These are phyloP conservation scores for Scenedesmus sp. DNA, from an alignment of 163 green algal genomes.

Conservation along the genomic window DNA sequence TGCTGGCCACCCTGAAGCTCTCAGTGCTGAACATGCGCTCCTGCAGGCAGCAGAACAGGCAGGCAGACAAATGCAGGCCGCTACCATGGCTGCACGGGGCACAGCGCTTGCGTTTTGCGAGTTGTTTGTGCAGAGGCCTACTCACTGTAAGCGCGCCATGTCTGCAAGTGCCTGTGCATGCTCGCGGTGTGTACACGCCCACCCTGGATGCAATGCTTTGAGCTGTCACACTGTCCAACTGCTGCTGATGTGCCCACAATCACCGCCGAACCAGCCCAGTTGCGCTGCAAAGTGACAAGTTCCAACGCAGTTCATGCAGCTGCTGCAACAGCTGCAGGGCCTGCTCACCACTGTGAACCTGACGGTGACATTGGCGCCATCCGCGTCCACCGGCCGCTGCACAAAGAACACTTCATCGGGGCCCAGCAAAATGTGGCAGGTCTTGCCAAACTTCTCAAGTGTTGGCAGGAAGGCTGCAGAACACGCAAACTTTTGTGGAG, in stretches of 20 bases:
- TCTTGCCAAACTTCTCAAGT: conserved; percentile 92
- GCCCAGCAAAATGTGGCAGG: conserved; percentile 78
- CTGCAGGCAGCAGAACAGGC: conserved; percentile 59
- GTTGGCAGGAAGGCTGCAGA: conserved; percentile 82
- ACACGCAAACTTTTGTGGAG: not conserved
- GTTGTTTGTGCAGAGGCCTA: not conserved
- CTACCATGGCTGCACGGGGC: not conserved
- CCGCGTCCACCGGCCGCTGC: conserved; percentile 79
- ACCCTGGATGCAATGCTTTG: not conserved
- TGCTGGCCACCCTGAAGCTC: conserved; percentile 68
- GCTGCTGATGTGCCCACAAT: not conserved
- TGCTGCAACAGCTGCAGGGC: not conserved
- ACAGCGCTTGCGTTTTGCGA: not conserved
- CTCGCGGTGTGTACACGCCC: not conserved
- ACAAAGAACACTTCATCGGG: conserved; percentile 81
- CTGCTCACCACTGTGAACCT: conserved; percentile 70
- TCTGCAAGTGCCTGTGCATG: not conserved
- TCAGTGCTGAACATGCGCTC: conserved; percentile 76
- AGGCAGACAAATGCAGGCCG: not conserved
- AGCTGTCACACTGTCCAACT: not conserved
- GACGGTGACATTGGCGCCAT: conserved; percentile 80
- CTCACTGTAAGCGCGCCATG: not conserved
- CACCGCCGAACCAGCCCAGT: not conserved
- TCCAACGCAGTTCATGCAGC: not conserved
- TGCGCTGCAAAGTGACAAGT: not conserved